Conservation (phyloP, 2,329 filamentous ascomycete genomes). For the Alternaria conjuncta region DNA sequence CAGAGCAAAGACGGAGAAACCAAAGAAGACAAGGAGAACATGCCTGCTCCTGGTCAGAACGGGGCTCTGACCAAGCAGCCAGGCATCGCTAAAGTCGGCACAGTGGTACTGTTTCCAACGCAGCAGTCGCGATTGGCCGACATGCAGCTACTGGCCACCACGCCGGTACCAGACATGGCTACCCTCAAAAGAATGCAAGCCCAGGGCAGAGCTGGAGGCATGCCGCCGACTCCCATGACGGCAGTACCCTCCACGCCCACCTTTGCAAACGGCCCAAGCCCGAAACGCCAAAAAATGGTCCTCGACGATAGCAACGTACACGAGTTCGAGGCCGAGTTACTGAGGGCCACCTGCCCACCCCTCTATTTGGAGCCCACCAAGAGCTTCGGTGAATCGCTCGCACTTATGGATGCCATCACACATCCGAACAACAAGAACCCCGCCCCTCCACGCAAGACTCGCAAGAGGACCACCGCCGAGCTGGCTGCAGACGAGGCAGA, state of each 20-base stretch:
- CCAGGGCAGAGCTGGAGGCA: constrained; percentile 55
- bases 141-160: constrained; percentile 75
- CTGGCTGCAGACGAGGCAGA: constrained; percentile 93
- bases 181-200: constrained; percentile 58
- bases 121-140: constrained; percentile 76
- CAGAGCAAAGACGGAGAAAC: constrained; percentile 27
- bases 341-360: constrained; percentile 74
- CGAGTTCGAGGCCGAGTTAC: constrained; percentile 76
- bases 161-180: constrained; percentile 62
- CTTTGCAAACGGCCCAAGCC: constrained; percentile 67
- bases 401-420: constrained; percentile 72
- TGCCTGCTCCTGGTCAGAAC: constrained; percentile 60
- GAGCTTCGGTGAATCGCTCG: constrained; percentile 71
- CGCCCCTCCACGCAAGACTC: constrained; percentile 82
- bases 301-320: constrained; percentile 76
- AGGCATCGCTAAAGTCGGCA: constrained; percentile 65
- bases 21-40: constrained; percentile 63
- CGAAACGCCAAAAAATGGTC: constrained; percentile 75
- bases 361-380: constrained; percentile 79
- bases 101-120: constrained; percentile 85
- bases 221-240: constrained; percentile 70
- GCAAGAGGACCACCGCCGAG: constrained; percentile 93
- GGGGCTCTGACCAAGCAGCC: constrained; percentile 53
- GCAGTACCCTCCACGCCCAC: constrained; percentile 62
- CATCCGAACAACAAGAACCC: constrained; percentile 79